Base-by-base conservation (phyloP, 257 asterid species). In the Solanum etuberosum region DNA sequence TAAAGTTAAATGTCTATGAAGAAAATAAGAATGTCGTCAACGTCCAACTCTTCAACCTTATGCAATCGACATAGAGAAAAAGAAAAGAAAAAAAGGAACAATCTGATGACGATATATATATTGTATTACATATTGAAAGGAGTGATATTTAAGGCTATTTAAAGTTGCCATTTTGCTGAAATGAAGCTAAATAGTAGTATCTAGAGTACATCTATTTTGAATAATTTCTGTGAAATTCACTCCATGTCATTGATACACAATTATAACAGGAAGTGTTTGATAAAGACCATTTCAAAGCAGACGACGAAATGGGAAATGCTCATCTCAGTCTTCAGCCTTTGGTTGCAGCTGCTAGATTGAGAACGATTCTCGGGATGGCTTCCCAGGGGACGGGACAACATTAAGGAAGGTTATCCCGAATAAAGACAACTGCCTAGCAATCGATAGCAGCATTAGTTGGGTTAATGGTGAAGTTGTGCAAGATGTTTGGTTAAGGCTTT, bases 261-360 rank as follows among this genome's bases (percentile, higher is more conserved):
- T 78, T 83, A 37, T 83, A 25, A 73, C 85, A 91, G 94, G 91
- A 91, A 88, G 94, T 91, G 38, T 92, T 92, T 35, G 94, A 92
- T 85, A 92, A 87, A 77, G 93, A 91, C 77, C 88, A 84, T 59
- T 92, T 92, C 90, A 92, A 90, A 86, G 91, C 92, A 9, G 93
- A 92, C 40, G 93, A 92, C 86, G 84, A 92, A 88, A 92, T 90
- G 94, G 94, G 94, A 16, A 87, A 87, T 63, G 91, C 93, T 21
- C 78, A 84, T 51, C 83, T 92, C 70, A 91, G 84, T 71, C 94
- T 92, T 76, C 94, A 91, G 31, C 93, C 93, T 1, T 72, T 91
- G 77, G 88, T 90, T 25, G 89, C 92, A 27, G 92, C 93, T 16
- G 91, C 91, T 54, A 86, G 94, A 74, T 48, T 92, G 59, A 91